These are phyloP conservation scores for Colletotrichum aenigma DNA, from an alignment of 2,329 filamentous ascomycete species.

Conservation along the genomic window DNA sequence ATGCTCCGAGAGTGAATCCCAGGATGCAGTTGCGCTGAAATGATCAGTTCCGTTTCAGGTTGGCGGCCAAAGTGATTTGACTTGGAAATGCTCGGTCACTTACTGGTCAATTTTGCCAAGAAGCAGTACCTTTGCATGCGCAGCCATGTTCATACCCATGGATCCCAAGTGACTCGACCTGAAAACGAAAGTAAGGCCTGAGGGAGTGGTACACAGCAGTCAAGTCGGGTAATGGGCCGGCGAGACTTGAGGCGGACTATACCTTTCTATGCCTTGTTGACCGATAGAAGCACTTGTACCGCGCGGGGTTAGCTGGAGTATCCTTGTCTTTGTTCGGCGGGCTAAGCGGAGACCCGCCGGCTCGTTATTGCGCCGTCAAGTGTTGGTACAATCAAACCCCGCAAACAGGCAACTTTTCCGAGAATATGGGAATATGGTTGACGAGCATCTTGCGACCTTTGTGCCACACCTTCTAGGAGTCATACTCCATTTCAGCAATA, in stretches of 20 bases:
- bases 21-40: not conserved
- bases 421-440: not conserved
- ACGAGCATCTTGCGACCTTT: not conserved
- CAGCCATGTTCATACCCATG: not conserved
- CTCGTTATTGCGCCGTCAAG: not conserved
- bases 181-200: not conserved
- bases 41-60: not conserved
- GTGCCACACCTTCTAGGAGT: not conserved
- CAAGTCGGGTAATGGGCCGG: not conserved
- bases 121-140: not conserved
- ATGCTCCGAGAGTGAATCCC: not conserved
- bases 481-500: not conserved
- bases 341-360: not conserved
- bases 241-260: not conserved
- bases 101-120: not conserved
- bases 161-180: not conserved
- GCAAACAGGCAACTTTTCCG: not conserved
- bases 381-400: not conserved
- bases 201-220: not conserved
- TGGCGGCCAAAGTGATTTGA: not conserved
- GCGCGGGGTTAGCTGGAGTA: not conserved
- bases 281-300: not conserved
- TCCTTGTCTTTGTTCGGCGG: not conserved
- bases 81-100: not conserved
- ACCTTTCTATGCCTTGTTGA: not conserved